Base-by-base conservation (phyloP, 225 moss, liverwort and hornwort species). In the Asterella californica region DNA sequence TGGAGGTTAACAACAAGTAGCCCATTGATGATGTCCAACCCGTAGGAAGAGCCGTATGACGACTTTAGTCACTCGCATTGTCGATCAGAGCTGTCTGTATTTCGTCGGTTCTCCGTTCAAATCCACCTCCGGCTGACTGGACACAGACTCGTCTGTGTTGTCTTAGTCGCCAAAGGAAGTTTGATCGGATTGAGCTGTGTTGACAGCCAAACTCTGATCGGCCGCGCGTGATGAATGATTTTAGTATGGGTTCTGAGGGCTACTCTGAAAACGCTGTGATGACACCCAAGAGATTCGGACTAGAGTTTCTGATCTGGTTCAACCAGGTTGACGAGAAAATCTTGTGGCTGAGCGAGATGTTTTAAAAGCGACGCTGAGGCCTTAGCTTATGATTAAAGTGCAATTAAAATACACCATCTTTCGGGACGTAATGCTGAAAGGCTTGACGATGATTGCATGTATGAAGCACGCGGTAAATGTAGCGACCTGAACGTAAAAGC, bases 41-140 rank as follows among this genome's bases (percentile, higher is more conserved):
- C 78, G 60, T 76, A 64, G 78, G 78, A 64, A 78, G 78, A 78
- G 78, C 78, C 78, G 78, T 78, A 78, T 78, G 78, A 77, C 77
- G 77, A 64, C 78, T 78, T 32, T 29, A 78, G 32, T 65, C 64
- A 30, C 46, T 64, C 32, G 78, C 78, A 37, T 6, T 22, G 75
- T 57, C 34, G 34, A 3, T 36, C 36, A 60, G 22, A 32, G 55
- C 14, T n/a, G 10, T 11, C 15, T 60, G 42, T 38, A 21, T 34
- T 60, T 21, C 53, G 66, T 78, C 46, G 29, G 78, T 62, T 78
- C 60, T 78, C 78, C 63, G 29, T 10, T 15, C 46, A 1, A 9
- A 0, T 29, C 21, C 7, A 29, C 63, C n/a, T 38, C n/a, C 30
- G 8, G 78, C 78, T 78, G 78, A 78, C 78, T 78, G 78, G 78